A percentile compares a stretch with the other conserved stretches of the same genome.
These are phyloP conservation scores for Nemania sp. DNA, from an alignment of 2,329 filamentous ascomycete species.

Conservation along the genomic window DNA sequence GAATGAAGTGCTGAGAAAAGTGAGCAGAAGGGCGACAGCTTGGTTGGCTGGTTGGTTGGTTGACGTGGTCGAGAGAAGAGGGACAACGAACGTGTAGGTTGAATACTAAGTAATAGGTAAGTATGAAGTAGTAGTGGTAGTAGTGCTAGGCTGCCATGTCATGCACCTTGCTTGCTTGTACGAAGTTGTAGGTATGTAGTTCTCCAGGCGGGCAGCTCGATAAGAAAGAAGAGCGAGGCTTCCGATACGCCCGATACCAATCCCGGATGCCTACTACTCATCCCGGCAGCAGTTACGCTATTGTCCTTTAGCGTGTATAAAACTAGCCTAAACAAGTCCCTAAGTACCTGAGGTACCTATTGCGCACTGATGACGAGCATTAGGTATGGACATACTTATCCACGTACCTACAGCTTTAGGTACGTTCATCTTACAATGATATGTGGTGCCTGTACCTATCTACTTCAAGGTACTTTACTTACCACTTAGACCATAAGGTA, in stretches of 20 bases:
- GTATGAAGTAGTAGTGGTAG: too few relatives aligned
- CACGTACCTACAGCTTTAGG: too few relatives aligned
- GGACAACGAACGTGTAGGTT: neutral
- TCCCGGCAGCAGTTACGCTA: neutral
- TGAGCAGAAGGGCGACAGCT: neutral
- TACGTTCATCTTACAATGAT: too few relatives aligned
- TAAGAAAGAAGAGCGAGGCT: constrained; percentile 14
- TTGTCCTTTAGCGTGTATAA: too few relatives aligned
- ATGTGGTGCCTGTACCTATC: too few relatives aligned
- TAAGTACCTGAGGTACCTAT: neutral
- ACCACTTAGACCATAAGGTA: too few relatives aligned
- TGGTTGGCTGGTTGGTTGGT: neutral
- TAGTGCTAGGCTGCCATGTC: too few relatives aligned
- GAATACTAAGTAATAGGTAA: neutral
- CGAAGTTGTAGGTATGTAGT: neutral
- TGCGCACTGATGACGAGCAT: constrained; percentile 13
- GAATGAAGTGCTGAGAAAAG: constrained; percentile 2
- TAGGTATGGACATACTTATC: neutral
- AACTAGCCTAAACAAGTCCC: too few relatives aligned
- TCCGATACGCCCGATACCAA: constrained; percentile 26
- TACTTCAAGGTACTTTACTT: too few relatives aligned
- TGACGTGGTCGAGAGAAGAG: constrained; percentile 6
- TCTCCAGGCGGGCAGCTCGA: neutral
- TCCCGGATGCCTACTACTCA: neutral
- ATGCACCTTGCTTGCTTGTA: neutral